A percentile compares a stretch with the other conserved stretches of the same genome.
These are phyloP conservation scores for Hypoxylon perforatum DNA, from an alignment of 495 filamentous ascomycete species.

Conservation along the genomic window DNA sequence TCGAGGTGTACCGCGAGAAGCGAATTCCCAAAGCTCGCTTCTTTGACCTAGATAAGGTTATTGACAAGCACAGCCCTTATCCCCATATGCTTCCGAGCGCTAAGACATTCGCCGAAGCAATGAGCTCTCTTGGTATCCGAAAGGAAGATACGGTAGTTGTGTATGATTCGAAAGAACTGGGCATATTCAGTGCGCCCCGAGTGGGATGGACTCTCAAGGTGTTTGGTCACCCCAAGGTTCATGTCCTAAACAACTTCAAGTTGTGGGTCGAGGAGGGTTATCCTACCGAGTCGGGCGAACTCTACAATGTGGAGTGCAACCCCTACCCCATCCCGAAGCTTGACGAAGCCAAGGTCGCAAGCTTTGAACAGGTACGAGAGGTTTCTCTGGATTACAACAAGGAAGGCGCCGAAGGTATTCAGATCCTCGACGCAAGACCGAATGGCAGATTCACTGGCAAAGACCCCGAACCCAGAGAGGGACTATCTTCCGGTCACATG, in stretches of 20 bases:
- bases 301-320: conserved; percentile 68
- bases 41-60: conserved; percentile 93
- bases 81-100: conserved; percentile 95
- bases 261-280: conserved; percentile 85
- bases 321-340: conserved; percentile 64
- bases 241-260: conserved; percentile 93
- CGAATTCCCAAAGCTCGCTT: conserved; percentile 91
- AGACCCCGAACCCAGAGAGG: conserved; percentile 86
- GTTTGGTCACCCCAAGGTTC: conserved; percentile 90
- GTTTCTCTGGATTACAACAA: conserved; percentile 79
- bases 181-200: conserved; percentile 92
- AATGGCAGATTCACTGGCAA: conserved; percentile 82
- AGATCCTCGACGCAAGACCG: conserved; percentile 90
- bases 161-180: conserved; percentile 87
- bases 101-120: conserved; percentile 83
- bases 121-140: conserved; percentile 87
- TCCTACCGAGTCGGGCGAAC: conserved; percentile 82
- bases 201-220: conserved; percentile 92
- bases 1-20: conserved; percentile 76
- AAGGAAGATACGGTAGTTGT: conserved; percentile 90
- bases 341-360: conserved; percentile 60
- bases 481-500: conserved; percentile 90
- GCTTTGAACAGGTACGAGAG: conserved; percentile 82
- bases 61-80: conserved; percentile 86
- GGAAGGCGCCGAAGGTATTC: conserved; percentile 81